phyloP scores from a whole-genome alignment of 192 early-diverging fungal species.

The Coemansia sp. region DNA sequence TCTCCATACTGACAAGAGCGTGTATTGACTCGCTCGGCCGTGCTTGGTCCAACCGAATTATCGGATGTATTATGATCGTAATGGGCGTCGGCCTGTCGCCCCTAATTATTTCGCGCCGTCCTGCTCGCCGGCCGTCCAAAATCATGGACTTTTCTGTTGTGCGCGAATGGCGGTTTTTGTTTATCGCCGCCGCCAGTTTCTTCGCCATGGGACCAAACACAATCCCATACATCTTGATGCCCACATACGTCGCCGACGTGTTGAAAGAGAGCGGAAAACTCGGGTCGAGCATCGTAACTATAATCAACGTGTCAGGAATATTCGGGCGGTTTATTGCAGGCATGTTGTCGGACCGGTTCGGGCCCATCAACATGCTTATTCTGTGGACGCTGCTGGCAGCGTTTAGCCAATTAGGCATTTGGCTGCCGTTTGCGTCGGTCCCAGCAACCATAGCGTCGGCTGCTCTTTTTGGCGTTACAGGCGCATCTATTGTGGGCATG shows the following conservation, averaged over 20 bases:
- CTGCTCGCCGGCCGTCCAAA: conserved; percentile 10
- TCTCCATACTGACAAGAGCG: conserved; percentile 31
- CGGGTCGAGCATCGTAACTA: conserved; percentile 36
- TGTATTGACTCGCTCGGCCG: conserved; percentile 34
- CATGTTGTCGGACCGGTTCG: conserved; percentile 38
- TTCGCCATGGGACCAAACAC: conserved; percentile 54
- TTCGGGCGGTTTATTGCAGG: conserved; percentile 47
- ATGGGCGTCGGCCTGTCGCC: conserved; percentile 40
- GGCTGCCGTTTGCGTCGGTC: conserved; percentile 41
- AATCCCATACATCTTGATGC: conserved; percentile 49
- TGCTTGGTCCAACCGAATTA: conserved; percentile 41
- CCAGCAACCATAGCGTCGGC: conserved; percentile 28
- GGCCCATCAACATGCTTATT: conserved; percentile 37
- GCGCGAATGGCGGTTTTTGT: conserved; percentile 37
- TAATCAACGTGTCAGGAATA: conserved; percentile 47
- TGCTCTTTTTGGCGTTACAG: conserved; percentile 43
- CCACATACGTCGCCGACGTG: conserved; percentile 41
- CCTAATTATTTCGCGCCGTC: conserved; percentile 25
- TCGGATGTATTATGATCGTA: conserved; percentile 31
- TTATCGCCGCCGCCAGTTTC: conserved; percentile 44
- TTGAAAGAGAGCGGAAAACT: conserved; percentile 27
- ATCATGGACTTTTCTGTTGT: conserved; percentile 40
- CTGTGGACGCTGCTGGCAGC: conserved; percentile 39
- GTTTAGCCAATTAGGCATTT: conserved; percentile 45
- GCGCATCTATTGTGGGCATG: conserved; percentile 44